phyloP scores from a whole-genome alignment of 805 yeast species.

The Nakazawaea sp. region DNA sequence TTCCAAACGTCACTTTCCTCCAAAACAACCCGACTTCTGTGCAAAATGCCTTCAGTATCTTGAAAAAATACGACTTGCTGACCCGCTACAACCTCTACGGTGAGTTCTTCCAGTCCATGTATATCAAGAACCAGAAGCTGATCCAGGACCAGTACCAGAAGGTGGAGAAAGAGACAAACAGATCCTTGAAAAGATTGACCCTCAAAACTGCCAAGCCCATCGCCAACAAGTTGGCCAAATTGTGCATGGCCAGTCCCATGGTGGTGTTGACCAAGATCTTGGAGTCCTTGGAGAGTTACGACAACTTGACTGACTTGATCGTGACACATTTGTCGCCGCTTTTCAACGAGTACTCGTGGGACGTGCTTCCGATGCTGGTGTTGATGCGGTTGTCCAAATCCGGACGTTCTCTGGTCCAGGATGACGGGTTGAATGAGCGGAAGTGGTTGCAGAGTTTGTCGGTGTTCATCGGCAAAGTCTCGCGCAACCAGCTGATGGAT shows the following conservation, averaged over 20 bases:
- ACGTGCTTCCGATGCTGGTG: conserved; percentile 67
- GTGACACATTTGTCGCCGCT: conserved; percentile 65
- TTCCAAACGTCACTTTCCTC: conserved; percentile 53
- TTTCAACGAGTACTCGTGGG: conserved; percentile 79
- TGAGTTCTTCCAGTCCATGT: conserved; percentile 50
- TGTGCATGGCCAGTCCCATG: conserved; percentile 71
- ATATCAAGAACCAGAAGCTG: conserved; percentile 47
- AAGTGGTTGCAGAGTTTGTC: conserved; percentile 86
- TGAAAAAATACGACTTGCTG: conserved; percentile 50
- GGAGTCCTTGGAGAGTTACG: conserved; percentile 86
- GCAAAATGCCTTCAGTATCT: conserved; percentile 49
- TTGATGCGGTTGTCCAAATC: conserved; percentile 57
- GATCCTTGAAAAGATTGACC: conserved; percentile 72
- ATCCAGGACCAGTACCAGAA: conserved; percentile 54
- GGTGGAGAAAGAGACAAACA: conserved; percentile 76
- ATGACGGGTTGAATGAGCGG: conserved; percentile 73
- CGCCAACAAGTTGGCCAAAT: conserved; percentile 66
- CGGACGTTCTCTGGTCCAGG: conserved; percentile 61
- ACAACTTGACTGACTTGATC: conserved; percentile 71
- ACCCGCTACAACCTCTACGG: conserved; percentile 75
- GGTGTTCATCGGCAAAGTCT: conserved; percentile 67
- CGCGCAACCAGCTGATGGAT: conserved; percentile 48
- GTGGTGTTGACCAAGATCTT: conserved; percentile 67
- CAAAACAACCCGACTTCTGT: conserved; percentile 53
- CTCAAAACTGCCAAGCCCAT: conserved; percentile 69